A percentile compares a stretch with the other conserved stretches of the same genome.
These are phyloP conservation scores for Psilocybe sp. DNA, from an alignment of 768 basidiomycete species.

Conservation along the genomic window DNA sequence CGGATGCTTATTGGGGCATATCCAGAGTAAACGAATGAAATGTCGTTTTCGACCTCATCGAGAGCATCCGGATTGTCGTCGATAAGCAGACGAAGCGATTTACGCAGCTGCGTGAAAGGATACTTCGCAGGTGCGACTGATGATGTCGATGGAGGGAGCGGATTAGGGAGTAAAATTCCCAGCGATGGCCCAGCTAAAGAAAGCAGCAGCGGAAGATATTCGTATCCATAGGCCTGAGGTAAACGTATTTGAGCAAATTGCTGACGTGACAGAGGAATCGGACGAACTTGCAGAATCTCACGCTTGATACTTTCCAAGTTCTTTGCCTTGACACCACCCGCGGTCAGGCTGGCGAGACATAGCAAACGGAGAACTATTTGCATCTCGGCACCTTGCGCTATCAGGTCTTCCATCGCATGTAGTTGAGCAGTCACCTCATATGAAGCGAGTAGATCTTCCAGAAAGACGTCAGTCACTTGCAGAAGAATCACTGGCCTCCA, in stretches of 20 bases:
- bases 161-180: constrained; percentile 63
- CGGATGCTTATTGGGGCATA: constrained; percentile 93
- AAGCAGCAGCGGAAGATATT: constrained; percentile 64
- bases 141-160: constrained; percentile 51
- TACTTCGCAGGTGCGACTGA: constrained; percentile 50
- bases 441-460: constrained; percentile 86
- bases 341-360: constrained; percentile 82
- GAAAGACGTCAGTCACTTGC: constrained; percentile 1
- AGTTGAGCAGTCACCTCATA: constrained; percentile 83
- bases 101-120: constrained; percentile 72
- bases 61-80: constrained; percentile 78
- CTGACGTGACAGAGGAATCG: constrained; percentile 26
- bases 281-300: constrained; percentile 76
- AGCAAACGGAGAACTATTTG: constrained; percentile 74
- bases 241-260: constrained; percentile 25
- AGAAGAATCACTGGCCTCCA: constrained; percentile 6
- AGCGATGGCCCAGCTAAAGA: constrained; percentile 67
- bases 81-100: constrained; percentile 86
- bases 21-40: constrained; percentile 94
- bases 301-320: constrained; percentile 84
- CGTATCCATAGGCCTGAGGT: constrained; percentile 71
- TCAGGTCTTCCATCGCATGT: constrained; percentile 84
- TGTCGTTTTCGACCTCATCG: constrained; percentile 88
- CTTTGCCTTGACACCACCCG: constrained; percentile 86
- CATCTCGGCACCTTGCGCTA: constrained; percentile 84